Evolutionary conservation across 106 monocot species (phyloP).

Genomic region (Ottelia alismoides): DNA sequence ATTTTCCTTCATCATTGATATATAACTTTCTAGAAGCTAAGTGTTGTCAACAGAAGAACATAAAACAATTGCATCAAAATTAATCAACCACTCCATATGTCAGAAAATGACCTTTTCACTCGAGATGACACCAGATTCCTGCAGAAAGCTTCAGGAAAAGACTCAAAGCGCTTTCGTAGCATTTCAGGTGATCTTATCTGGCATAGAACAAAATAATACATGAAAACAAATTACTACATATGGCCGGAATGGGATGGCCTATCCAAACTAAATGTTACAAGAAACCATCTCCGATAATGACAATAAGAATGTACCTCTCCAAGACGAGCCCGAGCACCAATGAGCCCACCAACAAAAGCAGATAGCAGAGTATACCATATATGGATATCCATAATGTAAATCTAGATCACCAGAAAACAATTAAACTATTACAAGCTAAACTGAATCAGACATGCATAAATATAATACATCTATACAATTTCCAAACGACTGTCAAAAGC

Average conservation of each 20-base stretch:
- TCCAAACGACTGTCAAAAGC: not conserved
- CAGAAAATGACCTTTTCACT: slow-evolving; percentile 33
- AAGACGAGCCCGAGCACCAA: slow-evolving; percentile 83
- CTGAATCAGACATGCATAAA: not conserved
- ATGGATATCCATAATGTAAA: slow-evolving; percentile 92
- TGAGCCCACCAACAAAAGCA: slow-evolving; percentile 84
- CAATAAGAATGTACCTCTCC: slow-evolving; percentile 53
- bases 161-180: slow-evolving; percentile 94
- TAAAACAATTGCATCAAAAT: too few species aligned
- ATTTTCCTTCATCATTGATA: too few species aligned
- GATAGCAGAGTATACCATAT: slow-evolving; percentile 87
- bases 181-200: slow-evolving; percentile 93
- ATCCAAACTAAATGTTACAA: not conserved
- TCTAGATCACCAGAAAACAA: slow-evolving; percentile 21
- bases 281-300: not conserved
- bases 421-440: not conserved
- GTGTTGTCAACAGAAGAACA: too few species aligned
- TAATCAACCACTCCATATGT: too few species aligned
- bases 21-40: too few species aligned
- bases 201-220: slow-evolving; percentile 1
- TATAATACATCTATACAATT: not conserved
- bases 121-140: slow-evolving; percentile 57
- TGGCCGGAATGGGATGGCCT: not conserved
- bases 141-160: slow-evolving; percentile 85
- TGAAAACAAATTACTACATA: not conserved